phyloP scores from a whole-genome alignment of 306 rosid genomes.

The Cajanus cajan region DNA sequence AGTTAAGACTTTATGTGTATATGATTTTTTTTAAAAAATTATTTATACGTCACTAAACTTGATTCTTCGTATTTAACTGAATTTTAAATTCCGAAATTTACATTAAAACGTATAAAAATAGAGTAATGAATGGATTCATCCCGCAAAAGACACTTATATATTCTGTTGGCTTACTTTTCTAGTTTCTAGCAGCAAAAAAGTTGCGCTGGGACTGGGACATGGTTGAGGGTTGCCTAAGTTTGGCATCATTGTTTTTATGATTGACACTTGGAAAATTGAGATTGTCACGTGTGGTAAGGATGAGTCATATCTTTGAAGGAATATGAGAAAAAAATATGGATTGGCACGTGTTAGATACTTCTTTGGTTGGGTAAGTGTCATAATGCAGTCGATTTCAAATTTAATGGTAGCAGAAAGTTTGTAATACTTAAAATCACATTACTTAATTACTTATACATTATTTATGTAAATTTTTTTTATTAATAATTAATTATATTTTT shows the following conservation, averaged over 20 bases:
- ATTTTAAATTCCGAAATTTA: no score
- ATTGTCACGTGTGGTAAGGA: background rate
- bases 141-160: background rate
- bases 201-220: background rate
- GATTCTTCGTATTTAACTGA: no score
- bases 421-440: background rate
- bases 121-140: background rate
- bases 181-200: no score
- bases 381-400: background rate
- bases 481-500: no score
- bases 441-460: no score
- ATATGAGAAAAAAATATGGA: background rate
- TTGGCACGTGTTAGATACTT: background rate
- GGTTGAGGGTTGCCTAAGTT: slow-evolving; percentile 6
- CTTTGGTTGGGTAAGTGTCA: background rate
- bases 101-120: no score
- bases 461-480: no score
- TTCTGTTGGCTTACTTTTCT: no score
- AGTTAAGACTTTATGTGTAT: no score
- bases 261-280: background rate
- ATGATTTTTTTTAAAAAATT: no score
- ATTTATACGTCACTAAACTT: no score
- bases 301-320: slow-evolving; percentile 2
- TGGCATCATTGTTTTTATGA: background rate
- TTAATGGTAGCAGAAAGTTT: background rate